A percentile compares a stretch with the other conserved stretches of the same genome.
Conservation (phyloP, 805 yeast species). For the Vanderwaltozyma tropicalis region DNA sequence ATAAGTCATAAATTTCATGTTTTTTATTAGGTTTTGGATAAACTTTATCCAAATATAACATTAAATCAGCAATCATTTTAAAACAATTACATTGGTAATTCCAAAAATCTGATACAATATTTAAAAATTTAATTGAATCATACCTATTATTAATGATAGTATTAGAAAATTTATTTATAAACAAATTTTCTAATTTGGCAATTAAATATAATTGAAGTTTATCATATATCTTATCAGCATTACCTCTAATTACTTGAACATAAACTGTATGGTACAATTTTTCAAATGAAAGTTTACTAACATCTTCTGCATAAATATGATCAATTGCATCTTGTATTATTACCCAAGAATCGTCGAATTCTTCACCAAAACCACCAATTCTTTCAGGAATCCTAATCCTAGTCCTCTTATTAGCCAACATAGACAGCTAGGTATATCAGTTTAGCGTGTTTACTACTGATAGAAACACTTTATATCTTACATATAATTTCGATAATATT, state of each 20-base stretch:
- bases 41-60: conserved; percentile 80
- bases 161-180: background rate
- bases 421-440: background rate
- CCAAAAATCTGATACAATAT: conserved; percentile 40
- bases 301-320: conserved; percentile 63
- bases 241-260: conserved; percentile 45
- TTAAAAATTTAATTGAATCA: conserved; percentile 21
- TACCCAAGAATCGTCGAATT: conserved; percentile 59
- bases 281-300: conserved; percentile 68
- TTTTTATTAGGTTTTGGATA: conserved; percentile 61
- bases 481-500: no score
- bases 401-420: conserved; percentile 27
- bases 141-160: background rate
- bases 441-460: no score
- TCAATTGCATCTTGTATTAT: conserved; percentile 54
- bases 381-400: conserved; percentile 61
- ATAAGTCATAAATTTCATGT: conserved; percentile 61
- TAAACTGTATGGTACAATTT: conserved; percentile 74
- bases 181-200: conserved; percentile 7
- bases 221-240: conserved; percentile 8
- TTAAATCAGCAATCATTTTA: conserved; percentile 71
- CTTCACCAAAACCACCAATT: conserved; percentile 27
- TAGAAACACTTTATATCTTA: no score
- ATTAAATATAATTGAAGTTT: conserved; percentile 4
- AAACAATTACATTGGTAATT: conserved; percentile 59